phyloP scores from a whole-genome alignment of 2,329 filamentous ascomycete genomes.

The Macrophomina pseudophaseolina region DNA sequence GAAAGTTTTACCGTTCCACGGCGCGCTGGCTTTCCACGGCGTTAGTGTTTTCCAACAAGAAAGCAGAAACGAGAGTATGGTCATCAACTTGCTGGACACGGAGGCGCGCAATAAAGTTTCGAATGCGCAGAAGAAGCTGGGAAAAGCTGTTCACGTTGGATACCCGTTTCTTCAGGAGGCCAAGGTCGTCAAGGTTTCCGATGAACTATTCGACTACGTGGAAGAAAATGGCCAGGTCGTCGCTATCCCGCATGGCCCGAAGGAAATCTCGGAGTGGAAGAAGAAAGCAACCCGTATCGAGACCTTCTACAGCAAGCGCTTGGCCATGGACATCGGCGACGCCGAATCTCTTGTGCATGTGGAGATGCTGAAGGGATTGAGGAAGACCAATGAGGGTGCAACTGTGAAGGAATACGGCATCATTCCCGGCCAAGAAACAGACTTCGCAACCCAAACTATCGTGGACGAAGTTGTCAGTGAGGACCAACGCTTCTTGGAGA shows the following conservation, averaged over 20 bases:
- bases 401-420: constrained; percentile 91
- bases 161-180: constrained; percentile 97
- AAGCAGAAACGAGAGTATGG: constrained; percentile 94
- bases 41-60: constrained; percentile 96
- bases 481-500: constrained; percentile 92
- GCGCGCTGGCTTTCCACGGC: constrained; percentile 81
- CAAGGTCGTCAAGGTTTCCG: constrained; percentile 84
- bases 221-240: constrained; percentile 71
- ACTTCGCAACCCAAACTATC: constrained; percentile 88
- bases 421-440: constrained; percentile 82
- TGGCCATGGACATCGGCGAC: constrained; percentile 83
- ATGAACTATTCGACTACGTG: constrained; percentile 90
- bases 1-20: constrained; percentile 82
- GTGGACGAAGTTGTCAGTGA: constrained; percentile 90
- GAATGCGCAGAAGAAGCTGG: constrained; percentile 77
- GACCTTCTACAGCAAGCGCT: constrained; percentile 83
- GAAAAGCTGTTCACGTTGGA: constrained; percentile 85
- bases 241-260: constrained; percentile 71
- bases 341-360: constrained; percentile 92
- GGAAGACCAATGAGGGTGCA: constrained; percentile 88
- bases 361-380: constrained; percentile 88
- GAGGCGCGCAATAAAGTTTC: constrained; percentile 73
- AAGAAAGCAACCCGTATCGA: constrained; percentile 86
- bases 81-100: constrained; percentile 80
- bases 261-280: constrained; percentile 81